Base-by-base conservation (phyloP, 768 basidiomycete species). In the Termitomyces eurrhizus region DNA sequence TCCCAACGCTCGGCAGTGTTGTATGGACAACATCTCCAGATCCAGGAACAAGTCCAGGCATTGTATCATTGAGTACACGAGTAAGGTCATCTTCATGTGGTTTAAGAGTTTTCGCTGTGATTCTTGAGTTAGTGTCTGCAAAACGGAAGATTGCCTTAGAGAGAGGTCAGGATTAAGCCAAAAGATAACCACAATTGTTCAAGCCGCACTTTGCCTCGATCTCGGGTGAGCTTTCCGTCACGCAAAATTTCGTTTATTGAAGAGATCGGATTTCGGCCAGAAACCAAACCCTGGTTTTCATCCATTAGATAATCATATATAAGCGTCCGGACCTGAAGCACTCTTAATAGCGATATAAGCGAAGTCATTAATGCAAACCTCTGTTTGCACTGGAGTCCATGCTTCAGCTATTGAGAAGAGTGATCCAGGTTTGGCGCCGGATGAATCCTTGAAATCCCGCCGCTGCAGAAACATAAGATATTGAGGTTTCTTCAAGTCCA, bases 161-260 rank as follows among this genome's bases (percentile, higher is more conserved):
- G 63, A 39, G 46, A 24, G 42, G 39, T 44, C 49, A 50, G 36
- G 33, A n/a, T 56, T 21, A 57, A 50, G 24, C n/a, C 2, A 54
- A 2, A 48, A 52, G 33, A n/a, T 16, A n/a, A 24, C 36, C 52
- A 53, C 52, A 55, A 24, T 46, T 32, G 39, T 44, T 44, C 57
- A 42, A 51, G 46, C 24, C 59, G 37, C 39, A 92, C 95, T 80
- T 93, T 95, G 52, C 83, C 77, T 71, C 79, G 89, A 66, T 98
- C 95, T 60, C 94, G 82, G 29, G 77, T 78, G 64, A 89, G 86
- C 66, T 85, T 89, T 39, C 92, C 91, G 57, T 93, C 92, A 16
- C 93, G 83, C 42, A 99, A 81, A 14, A 93, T 88, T 65, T 98
- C 97, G 66, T 95, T 97, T 71, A 98, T 93, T 1, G 95, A 94